Evolutionary conservation across 2,329 filamentous ascomycete species (phyloP).

Genomic region (Apiospora arundinis): DNA sequence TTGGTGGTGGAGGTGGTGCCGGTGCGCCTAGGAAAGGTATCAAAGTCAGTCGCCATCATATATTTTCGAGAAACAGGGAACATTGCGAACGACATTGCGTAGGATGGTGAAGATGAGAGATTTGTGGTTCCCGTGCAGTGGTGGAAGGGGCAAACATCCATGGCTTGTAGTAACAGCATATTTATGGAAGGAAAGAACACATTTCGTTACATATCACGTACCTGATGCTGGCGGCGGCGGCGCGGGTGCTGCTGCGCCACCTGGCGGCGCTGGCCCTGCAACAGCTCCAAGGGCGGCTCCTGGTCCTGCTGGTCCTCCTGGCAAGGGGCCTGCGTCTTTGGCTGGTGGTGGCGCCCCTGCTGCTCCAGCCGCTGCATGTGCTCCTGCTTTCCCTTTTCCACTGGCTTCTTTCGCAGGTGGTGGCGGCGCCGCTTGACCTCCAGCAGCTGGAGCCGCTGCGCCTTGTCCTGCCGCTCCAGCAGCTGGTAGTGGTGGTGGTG

Average conservation of each 20-base stretch:
- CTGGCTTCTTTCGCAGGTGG: not conserved
- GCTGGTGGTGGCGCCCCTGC: not conserved
- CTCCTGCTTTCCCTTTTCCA: not conserved
- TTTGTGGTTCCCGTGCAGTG: not conserved
- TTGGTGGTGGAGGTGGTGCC: not conserved
- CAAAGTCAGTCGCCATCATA: not conserved
- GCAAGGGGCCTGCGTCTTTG: not conserved
- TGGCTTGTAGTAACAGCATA: not conserved
- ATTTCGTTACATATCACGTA: not conserved
- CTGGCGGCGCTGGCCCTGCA: not conserved
- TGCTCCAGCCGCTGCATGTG: not conserved
- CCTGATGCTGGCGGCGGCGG: not conserved
- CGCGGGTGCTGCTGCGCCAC: not conserved
- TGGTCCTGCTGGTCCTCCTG: not conserved
- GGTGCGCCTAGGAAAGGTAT: not conserved
- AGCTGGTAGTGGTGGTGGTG: not conserved
- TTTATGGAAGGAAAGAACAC: not conserved
- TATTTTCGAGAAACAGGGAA: not conserved
- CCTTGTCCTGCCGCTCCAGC: not conserved
- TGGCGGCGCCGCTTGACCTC: not conserved
- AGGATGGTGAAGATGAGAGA: not conserved
- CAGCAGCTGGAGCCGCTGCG: not conserved
- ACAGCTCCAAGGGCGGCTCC: not conserved
- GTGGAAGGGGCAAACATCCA: not conserved
- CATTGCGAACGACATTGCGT: too few species aligned